Conservation (phyloP, 208 protist genomes). For the Crithidia sp. region DNA sequence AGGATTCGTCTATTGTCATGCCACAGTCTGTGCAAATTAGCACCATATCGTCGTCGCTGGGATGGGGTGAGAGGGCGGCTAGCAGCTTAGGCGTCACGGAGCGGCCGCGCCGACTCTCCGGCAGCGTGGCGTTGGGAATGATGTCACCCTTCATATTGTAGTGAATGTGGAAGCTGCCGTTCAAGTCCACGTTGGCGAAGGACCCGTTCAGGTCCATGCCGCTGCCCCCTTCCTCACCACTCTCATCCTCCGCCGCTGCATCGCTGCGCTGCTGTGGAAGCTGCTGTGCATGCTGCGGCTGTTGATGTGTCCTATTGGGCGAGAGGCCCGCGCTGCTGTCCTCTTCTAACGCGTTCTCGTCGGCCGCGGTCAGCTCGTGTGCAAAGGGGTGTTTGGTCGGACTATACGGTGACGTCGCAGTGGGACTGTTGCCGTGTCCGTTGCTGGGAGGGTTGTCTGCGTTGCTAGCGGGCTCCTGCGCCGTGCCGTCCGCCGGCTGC, state of each 20-base stretch:
- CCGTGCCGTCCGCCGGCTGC: background rate
- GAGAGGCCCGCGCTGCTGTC: background rate
- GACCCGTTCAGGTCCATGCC: slow-evolving; percentile 28
- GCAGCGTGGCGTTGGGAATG: slow-evolving; percentile 14
- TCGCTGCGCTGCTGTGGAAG: background rate
- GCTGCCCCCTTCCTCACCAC: background rate
- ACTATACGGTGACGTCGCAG: background rate
- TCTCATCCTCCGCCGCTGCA: background rate
- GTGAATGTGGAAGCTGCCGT: slow-evolving; percentile 38
- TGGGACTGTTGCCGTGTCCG: background rate
- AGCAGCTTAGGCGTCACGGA: slow-evolving; percentile 16
- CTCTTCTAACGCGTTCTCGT: slow-evolving; percentile 7
- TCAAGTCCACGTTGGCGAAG: slow-evolving; percentile 30
- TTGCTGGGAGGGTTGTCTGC: background rate
- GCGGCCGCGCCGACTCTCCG: slow-evolving; percentile 17
- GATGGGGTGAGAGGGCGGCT: slow-evolving; percentile 35
- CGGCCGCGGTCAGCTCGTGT: background rate
- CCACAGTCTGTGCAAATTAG: slow-evolving; percentile 71
- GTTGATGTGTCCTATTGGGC: background rate
- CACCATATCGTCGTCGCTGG: slow-evolving; percentile 58
- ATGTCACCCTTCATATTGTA: slow-evolving; percentile 37
- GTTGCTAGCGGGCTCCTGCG: background rate
- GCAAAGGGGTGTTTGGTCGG: background rate
- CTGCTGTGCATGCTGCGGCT: too few species aligned
- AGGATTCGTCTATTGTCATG: slow-evolving; percentile 44